Base-by-base conservation (phyloP, 2,329 filamentous ascomycete species). In the Rutstroemia sp. region DNA sequence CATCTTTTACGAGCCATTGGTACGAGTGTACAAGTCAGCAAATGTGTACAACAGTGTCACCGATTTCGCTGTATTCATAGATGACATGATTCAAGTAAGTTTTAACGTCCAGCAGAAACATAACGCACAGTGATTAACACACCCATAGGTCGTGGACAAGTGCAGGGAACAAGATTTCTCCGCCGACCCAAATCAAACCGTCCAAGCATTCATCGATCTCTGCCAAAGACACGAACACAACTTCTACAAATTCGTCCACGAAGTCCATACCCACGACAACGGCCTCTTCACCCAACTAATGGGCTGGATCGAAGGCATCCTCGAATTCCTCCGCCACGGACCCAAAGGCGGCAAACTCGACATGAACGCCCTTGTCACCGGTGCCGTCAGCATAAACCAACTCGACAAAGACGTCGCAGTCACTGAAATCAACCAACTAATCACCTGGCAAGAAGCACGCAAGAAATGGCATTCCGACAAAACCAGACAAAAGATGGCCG, bases 381-480 rank as follows among this genome's bases (percentile, higher is more conserved):
- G 89, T 25, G 89, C 86, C 2, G 79, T 88, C 39, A 83, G 85
- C 62, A 78, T 80, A 23, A 80, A 82, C 6, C 71, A 78, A 51
- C 75, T 99, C 51, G 81, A 96, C 69, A 86, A 85, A 69, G 76
- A 81, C 2, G 82, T 83, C 61, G 88, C 88, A 0, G 83, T 92
- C 8, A 74, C 74, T 3, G 94, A 99, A 73, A 92, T 97, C 67
- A 83, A 97, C 67, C 76, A 80, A 30, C 77, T 99, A 50, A 94
- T 99, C 64, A 79, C 86, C 48, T 99, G 94, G 94, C 94, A 99
- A 71, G 89, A 92, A 69, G 89, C 89, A 44, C 80, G 94, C 55
- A 97, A 99, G 79, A 92, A 92, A 74, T 99, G 94, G 94, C 94
- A 99, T 70, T 85, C 92, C 59, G 90, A 95, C 73, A 99, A 99